Evolutionary conservation across 2,329 filamentous ascomycete genomes (phyloP).

Genomic region (Cryphonectria radicalis): DNA sequence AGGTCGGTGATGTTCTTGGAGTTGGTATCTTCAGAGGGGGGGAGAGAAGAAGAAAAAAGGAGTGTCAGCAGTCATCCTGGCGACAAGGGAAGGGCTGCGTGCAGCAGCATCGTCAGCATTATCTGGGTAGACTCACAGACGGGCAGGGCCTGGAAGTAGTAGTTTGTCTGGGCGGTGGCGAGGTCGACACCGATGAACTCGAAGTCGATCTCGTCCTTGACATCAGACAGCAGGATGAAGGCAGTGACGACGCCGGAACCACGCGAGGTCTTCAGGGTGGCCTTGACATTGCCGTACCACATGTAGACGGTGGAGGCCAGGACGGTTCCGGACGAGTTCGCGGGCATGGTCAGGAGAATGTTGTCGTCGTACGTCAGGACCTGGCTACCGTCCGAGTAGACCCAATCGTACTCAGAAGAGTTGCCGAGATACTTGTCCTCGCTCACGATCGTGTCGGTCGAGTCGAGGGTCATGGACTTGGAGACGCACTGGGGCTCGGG

Average conservation of each 20-base stretch:
- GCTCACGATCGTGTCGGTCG: slow-evolving; percentile 68
- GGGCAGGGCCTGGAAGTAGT: slow-evolving; percentile 92
- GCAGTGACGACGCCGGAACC: slow-evolving; percentile 92
- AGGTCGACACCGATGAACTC: slow-evolving; percentile 89
- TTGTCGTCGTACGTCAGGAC: slow-evolving; percentile 61
- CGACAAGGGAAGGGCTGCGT: too few relatives aligned
- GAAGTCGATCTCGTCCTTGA: slow-evolving; percentile 98
- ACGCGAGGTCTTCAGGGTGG: slow-evolving; percentile 80
- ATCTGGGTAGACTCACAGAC: slow-evolving; percentile 67
- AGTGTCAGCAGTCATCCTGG: background rate
- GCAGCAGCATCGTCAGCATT: background rate
- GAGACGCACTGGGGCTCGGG: slow-evolving; percentile 82
- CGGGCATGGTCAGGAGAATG: slow-evolving; percentile 86
- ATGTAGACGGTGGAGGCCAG: slow-evolving; percentile 84
- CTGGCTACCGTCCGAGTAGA: slow-evolving; percentile 77
- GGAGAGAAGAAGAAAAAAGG: background rate
- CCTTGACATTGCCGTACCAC: slow-evolving; percentile 95
- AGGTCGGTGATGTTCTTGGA: slow-evolving; percentile 68
- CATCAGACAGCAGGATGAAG: slow-evolving; percentile 93
- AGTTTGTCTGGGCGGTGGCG: slow-evolving; percentile 84
- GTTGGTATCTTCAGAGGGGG: slow-evolving; percentile 65
- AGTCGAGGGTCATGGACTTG: slow-evolving; percentile 73
- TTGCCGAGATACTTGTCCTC: slow-evolving; percentile 89
- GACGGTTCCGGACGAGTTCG: slow-evolving; percentile 83
- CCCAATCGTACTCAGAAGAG: slow-evolving; percentile 80